Evolutionary conservation across 345 rosid genomes (phyloP).

Genomic region (Abelmoschus esculentus): DNA sequence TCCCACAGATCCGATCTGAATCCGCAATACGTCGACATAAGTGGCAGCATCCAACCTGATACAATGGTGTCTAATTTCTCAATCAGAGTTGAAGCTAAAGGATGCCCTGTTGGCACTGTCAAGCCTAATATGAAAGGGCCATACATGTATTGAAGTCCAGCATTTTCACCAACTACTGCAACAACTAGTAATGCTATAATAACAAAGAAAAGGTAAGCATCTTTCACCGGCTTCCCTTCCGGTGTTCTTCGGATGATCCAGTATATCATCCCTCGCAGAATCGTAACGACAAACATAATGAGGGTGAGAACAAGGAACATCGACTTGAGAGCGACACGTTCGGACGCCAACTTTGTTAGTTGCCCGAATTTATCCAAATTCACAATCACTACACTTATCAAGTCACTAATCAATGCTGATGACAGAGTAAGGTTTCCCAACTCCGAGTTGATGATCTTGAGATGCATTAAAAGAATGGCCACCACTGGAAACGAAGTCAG

Average conservation of each 20-base stretch:
- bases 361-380: neutral
- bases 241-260: conserved; percentile 27
- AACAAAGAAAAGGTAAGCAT: neutral
- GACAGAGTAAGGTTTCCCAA: conserved; percentile 34
- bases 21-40: conserved; percentile 11
- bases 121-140: conserved; percentile 27
- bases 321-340: neutral
- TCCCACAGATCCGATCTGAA: conserved; percentile 16
- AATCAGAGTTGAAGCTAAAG: conserved; percentile 21
- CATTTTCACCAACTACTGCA: conserved; percentile 16
- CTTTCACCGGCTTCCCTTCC: conserved; percentile 24
- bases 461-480: conserved; percentile 25
- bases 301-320: neutral
- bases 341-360: neutral
- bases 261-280: conserved; percentile 1
- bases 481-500: conserved; percentile 21
- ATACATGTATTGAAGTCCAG: conserved; percentile 16
- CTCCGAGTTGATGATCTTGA: conserved; percentile 27
- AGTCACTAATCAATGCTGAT: conserved; percentile 20
- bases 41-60: conserved; percentile 24
- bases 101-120: conserved; percentile 28
- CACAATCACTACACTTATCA: neutral
- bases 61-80: conserved; percentile 19
- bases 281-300: neutral
- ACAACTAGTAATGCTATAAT: neutral